These are phyloP conservation scores for Sclerotinia spermophila DNA, from an alignment of 2,329 filamentous ascomycete species.

Conservation along the genomic window DNA sequence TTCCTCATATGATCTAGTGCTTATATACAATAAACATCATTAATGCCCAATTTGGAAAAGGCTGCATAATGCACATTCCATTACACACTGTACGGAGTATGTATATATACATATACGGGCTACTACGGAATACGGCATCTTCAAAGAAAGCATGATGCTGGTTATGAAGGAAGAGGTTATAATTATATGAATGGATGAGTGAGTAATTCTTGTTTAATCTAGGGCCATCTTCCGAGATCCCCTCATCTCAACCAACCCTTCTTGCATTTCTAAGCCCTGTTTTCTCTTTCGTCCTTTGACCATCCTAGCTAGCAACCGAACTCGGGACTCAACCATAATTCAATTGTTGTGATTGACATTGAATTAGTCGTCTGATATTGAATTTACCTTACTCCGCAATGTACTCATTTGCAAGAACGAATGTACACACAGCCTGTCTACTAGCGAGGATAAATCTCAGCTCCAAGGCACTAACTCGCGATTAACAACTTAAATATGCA, in stretches of 20 bases:
- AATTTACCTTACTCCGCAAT: neutral
- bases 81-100: neutral
- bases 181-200: neutral
- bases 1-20: constrained; percentile 7
- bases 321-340: constrained; percentile 9
- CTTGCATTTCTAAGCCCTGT: neutral
- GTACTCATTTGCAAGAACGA: neutral
- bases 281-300: neutral
- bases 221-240: neutral
- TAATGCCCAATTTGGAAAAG: neutral
- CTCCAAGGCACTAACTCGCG: constrained; percentile 1
- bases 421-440: neutral
- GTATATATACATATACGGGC: neutral
- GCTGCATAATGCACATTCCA: neutral
- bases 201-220: neutral
- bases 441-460: constrained; percentile 7
- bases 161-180: neutral
- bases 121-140: constrained; percentile 5
- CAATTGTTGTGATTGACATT: constrained; percentile 5
- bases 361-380: constrained; percentile 9
- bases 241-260: neutral
- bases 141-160: neutral
- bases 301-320: constrained; percentile 8
- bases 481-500: neutral
- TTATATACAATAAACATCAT: neutral